Evolutionary conservation across 169 alveolate species (phyloP).

Genomic region (Plasmodium relictum): DNA sequence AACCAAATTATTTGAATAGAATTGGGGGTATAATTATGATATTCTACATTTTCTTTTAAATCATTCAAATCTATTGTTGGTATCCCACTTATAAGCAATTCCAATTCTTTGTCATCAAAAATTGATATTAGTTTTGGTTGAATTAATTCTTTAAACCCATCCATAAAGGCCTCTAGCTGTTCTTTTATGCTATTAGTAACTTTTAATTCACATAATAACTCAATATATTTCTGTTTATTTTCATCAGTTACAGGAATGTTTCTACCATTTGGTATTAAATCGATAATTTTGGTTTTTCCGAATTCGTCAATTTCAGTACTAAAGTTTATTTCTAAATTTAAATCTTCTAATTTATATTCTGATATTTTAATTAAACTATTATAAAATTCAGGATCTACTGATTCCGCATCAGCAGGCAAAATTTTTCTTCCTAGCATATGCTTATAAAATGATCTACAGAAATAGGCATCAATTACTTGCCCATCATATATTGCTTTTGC

Average conservation of each 20-base stretch:
- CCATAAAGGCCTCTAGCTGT: conserved; percentile 96
- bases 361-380: conserved; percentile 95
- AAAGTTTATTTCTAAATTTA: conserved; percentile 91
- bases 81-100: conserved; percentile 96
- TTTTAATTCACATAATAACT: conserved; percentile 94
- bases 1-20: conserved; percentile 94
- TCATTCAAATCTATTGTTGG: conserved; percentile 99
- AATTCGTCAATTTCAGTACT: conserved; percentile 96
- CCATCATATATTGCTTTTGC: conserved; percentile 99
- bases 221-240: conserved; percentile 96
- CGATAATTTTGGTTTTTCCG: conserved; percentile 95
- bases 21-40: conserved; percentile 93
- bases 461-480: conserved; percentile 97
- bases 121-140: conserved; percentile 96
- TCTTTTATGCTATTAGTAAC: conserved; percentile 95
- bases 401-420: conserved; percentile 97
- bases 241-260: conserved; percentile 93
- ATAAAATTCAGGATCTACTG: conserved; percentile 97
- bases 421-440: conserved; percentile 97
- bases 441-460: conserved; percentile 98
- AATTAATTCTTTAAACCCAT: conserved; percentile 98
- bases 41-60: conserved; percentile 95
- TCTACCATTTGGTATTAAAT: conserved; percentile 97
- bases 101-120: conserved; percentile 96
- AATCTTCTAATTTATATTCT: conserved; percentile 93